Evolutionary conservation across 306 rosid species (phyloP), one percentile per base, ranked within the genome.

Genomic region (Gillenia trifoliata): DNA sequence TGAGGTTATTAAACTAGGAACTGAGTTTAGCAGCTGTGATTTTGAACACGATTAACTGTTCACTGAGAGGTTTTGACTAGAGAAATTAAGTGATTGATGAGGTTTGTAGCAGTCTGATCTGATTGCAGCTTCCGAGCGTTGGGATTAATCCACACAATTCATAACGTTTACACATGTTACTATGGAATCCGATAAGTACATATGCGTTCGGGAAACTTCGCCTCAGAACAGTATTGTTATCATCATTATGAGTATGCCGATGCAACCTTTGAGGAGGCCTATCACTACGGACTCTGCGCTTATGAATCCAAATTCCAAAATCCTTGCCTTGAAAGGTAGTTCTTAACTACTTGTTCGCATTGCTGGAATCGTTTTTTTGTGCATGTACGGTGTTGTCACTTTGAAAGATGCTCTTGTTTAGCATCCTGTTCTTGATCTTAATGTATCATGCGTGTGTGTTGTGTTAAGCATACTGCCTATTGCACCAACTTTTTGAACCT

Each of bases 211-310:
- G 23, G 98, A 93, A 78, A 93, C 98, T 0, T 15, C 98, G 12
- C 98, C 98, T 1, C 97, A 90, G 85, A 93, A 90, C 72, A 93
- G 98, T 64, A 90, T 93, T 67, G 98, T 93, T 54, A 93, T 93
- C 65, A 69, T 93, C 40, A 97, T 90, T 80, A 93, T 90, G 98
- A 93, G 59, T 77, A 83, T 89, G 97, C 98, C 98, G 22, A 89
- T 76, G 81, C 98, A 93, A 36, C 98, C 98, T 34, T 77, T 93
- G 88, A 93, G 98, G 88, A 86, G 98, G 87, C 97, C 98, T 63
- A 91, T 93, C 64, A 93, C 98, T n/a, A 97, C 98, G 0, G 98
- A 93, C 84, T 93, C 98, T 0, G 97, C 98, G 30, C 95, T 90
- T 17, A 93, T 93, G 98, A 93, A 93, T 89, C 98, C 98, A 3